A percentile compares a stretch with the other conserved stretches of the same genome.
These are phyloP conservation scores for Apophysomyces variabilis DNA, from an alignment of 371 early-diverging fungal genomes.

Conservation along the genomic window DNA sequence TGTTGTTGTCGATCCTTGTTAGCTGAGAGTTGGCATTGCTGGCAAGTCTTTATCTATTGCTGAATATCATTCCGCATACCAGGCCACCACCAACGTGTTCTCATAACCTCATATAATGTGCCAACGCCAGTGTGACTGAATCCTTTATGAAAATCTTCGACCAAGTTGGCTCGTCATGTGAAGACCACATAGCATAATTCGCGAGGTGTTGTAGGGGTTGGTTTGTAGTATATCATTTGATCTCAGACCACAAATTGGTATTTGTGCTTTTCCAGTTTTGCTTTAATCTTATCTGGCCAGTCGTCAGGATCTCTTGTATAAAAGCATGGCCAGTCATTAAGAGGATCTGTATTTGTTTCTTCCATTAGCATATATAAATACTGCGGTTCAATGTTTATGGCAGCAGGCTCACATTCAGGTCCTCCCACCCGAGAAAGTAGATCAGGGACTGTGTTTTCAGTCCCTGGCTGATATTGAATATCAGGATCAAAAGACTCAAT, in stretches of 20 bases:
- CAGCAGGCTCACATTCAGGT: not conserved
- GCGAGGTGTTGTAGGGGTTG: no score
- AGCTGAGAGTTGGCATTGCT: constrained; percentile 25
- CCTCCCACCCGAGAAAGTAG: constrained; percentile 23
- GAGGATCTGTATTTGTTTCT: not conserved
- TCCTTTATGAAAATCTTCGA: constrained; percentile 19
- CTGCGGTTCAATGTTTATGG: constrained; percentile 1
- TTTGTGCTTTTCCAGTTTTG: not conserved
- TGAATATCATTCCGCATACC: constrained; percentile 19
- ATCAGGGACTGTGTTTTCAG: constrained; percentile 32
- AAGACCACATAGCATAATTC: constrained; percentile 6
- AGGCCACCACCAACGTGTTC: constrained; percentile 38
- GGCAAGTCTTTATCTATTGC: constrained; percentile 23
- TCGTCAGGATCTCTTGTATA: not conserved
- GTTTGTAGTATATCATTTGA: not conserved
- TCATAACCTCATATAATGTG: constrained; percentile 23
- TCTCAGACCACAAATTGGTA: constrained; percentile 7
- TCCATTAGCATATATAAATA: constrained; percentile 9
- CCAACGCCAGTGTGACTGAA: constrained; percentile 22
- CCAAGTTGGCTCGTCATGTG: constrained; percentile 17
- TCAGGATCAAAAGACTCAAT: constrained; percentile 25
- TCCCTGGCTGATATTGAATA: constrained; percentile 6
- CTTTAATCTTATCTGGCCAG: not conserved
- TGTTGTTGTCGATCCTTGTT: constrained; percentile 8
- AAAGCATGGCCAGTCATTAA: constrained; percentile 15